Evolutionary conservation across 2,329 filamentous ascomycete genomes (phyloP).

Genomic region (Epichloe baconii): DNA sequence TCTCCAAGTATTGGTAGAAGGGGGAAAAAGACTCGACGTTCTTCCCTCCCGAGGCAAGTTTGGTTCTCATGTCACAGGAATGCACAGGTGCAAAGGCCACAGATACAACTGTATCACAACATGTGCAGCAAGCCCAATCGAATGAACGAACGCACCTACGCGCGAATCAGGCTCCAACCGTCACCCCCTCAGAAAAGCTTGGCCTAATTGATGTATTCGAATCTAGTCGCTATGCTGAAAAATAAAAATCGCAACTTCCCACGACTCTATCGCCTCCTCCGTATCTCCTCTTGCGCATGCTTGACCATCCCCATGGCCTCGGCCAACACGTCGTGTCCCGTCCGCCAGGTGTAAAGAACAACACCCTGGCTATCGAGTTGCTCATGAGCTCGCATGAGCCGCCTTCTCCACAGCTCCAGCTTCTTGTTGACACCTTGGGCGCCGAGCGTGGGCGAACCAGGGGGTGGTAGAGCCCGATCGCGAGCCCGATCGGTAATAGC

Average conservation of each 20-base stretch:
- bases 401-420: conserved; percentile 56
- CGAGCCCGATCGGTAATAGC: conserved; percentile 15
- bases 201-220: too few species aligned
- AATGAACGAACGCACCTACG: too few species aligned
- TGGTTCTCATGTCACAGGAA: too few species aligned
- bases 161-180: too few species aligned
- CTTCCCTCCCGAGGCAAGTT: too few species aligned
- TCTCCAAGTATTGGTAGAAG: too few species aligned
- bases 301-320: conserved; percentile 54
- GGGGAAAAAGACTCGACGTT: too few species aligned
- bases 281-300: conserved; percentile 32
- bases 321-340: conserved; percentile 53
- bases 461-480: conserved; percentile 21
- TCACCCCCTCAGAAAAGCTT: too few species aligned
- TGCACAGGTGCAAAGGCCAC: too few species aligned
- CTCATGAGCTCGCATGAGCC: conserved; percentile 52
- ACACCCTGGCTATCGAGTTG: conserved; percentile 52
- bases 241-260: neutral
- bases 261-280: conserved; percentile 5
- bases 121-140: too few species aligned
- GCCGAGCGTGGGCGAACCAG: conserved; percentile 20
- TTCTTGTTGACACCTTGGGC: conserved; percentile 46
- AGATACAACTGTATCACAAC: too few species aligned
- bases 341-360: conserved; percentile 58
- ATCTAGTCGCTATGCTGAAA: neutral